phyloP scores from a whole-genome alignment of 2,329 filamentous ascomycete species.

The Huntiella omanensis region DNA sequence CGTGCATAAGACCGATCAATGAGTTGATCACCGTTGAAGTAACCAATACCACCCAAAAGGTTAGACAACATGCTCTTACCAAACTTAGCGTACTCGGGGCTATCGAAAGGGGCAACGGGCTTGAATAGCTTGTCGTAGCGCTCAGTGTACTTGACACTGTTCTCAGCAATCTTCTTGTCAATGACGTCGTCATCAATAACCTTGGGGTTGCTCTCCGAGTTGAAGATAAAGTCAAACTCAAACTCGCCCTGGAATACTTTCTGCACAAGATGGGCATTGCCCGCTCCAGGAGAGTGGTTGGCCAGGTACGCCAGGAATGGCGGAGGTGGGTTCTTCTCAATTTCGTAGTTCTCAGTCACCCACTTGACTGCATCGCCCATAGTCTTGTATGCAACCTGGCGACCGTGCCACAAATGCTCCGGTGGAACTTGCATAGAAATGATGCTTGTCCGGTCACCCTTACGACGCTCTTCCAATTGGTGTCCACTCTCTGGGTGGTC shows the following conservation, averaged over 20 bases:
- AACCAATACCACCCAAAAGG: constrained; percentile 80
- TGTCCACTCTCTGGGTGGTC: constrained; percentile 46
- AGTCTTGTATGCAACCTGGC: constrained; percentile 40
- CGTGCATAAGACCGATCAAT: constrained; percentile 82
- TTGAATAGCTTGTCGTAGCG: constrained; percentile 53
- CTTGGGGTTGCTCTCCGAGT: constrained; percentile 45
- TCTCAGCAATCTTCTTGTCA: constrained; percentile 46
- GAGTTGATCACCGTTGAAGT: constrained; percentile 76
- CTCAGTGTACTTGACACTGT: constrained; percentile 50
- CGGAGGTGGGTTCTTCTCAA: constrained; percentile 55
- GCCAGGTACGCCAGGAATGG: constrained; percentile 75
- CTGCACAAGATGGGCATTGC: constrained; percentile 76
- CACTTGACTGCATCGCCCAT: constrained; percentile 31
- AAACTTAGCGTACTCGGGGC: constrained; percentile 56
- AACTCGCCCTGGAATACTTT: constrained; percentile 82
- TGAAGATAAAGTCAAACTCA: constrained; percentile 79
- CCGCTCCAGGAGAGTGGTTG: constrained; percentile 43
- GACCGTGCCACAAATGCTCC: constrained; percentile 67
- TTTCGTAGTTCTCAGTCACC: constrained; percentile 29
- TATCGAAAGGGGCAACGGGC: constrained; percentile 57
- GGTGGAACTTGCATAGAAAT: constrained; percentile 47
- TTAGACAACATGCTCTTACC: constrained; percentile 88
- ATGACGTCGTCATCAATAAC: constrained; percentile 42
- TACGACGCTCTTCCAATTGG: constrained; percentile 46
- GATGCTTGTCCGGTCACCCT: constrained; percentile 58